Conservation (phyloP, 805 yeast species). For the Sporopachydermia quercuum region DNA sequence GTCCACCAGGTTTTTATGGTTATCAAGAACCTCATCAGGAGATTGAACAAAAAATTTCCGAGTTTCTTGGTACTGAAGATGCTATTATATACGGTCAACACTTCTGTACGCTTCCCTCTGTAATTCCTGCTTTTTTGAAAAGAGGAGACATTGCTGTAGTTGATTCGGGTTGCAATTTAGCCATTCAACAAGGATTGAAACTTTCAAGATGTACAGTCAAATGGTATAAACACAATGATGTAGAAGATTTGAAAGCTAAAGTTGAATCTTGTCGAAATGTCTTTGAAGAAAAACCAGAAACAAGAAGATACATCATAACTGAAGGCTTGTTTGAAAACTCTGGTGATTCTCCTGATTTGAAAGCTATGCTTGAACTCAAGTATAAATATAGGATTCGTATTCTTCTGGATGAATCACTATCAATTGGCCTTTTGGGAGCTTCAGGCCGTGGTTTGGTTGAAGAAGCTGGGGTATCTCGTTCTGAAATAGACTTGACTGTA, state of each 20-base stretch:
- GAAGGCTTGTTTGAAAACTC: constrained; percentile 76
- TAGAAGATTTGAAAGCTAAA: constrained; percentile 64
- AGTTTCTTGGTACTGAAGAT: constrained; percentile 60
- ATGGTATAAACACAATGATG: constrained; percentile 78
- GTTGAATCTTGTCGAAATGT: constrained; percentile 35
- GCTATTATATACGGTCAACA: constrained; percentile 90
- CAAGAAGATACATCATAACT: constrained; percentile 79
- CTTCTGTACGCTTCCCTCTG: constrained; percentile 71
- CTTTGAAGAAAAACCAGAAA: constrained; percentile 60
- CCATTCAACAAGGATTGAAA: constrained; percentile 77
- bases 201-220: constrained; percentile 72
- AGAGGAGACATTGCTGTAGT: constrained; percentile 89
- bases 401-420: constrained; percentile 74
- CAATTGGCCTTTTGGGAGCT: constrained; percentile 74
- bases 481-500: constrained; percentile 66
- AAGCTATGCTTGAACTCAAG: constrained; percentile 56
- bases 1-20: constrained; percentile 96
- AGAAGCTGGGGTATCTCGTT: constrained; percentile 48
- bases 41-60: constrained; percentile 60
- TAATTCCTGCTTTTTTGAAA: constrained; percentile 84
- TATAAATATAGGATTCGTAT: constrained; percentile 73
- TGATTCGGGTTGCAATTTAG: constrained; percentile 60
- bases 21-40: constrained; percentile 82
- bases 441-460: constrained; percentile 82
- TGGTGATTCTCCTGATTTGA: constrained; percentile 69